Conservation (phyloP, 345 rosid species). For the Citrus hindsii region DNA sequence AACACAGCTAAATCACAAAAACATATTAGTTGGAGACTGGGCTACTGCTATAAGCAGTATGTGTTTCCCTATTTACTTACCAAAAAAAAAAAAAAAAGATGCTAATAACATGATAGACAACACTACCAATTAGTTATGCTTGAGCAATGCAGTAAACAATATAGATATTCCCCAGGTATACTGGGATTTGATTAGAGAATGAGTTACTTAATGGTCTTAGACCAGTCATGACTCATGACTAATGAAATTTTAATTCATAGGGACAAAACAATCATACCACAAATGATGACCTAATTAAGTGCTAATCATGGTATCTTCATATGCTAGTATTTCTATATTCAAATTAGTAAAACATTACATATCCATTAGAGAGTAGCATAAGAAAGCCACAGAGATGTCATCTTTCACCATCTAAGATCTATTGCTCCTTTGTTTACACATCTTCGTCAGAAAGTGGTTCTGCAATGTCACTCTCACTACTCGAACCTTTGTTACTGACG, state of each 20-base stretch:
- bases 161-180: background rate
- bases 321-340: background rate
- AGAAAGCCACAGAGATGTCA: background rate
- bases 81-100: background rate
- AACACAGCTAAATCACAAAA: no score
- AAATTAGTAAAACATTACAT: background rate
- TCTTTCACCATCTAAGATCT: background rate
- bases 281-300: background rate
- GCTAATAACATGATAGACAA: background rate
- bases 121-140: background rate
- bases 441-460: constrained; percentile 36
- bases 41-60: no score
- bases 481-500: constrained; percentile 16
- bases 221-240: background rate
- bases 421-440: background rate
- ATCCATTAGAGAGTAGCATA: background rate
- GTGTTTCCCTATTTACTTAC: background rate
- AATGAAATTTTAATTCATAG: background rate
- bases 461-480: constrained; percentile 48
- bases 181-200: background rate
- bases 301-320: background rate
- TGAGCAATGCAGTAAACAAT: background rate
- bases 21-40: no score
- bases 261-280: background rate
- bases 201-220: background rate